Percentiles rank a stretch among this genome's conserved stretches.
These are phyloP conservation scores for Septoria linicola DNA, from an alignment of 2,329 filamentous ascomycete species.

Conservation along the genomic window DNA sequence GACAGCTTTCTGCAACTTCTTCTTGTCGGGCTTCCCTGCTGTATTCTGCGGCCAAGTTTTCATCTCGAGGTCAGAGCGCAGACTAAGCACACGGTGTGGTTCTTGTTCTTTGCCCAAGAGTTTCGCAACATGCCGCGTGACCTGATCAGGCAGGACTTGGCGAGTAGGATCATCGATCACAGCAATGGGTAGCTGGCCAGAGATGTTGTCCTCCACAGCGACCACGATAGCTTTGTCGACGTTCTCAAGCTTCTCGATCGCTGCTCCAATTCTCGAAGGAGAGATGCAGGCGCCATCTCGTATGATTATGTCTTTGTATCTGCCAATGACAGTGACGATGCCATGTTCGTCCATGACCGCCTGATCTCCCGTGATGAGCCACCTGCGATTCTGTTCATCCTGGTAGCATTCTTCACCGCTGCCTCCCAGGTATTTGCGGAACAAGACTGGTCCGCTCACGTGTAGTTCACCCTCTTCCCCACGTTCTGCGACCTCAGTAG, in stretches of 20 bases:
- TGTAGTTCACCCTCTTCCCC: constrained; percentile 31
- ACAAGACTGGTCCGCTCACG: constrained; percentile 26
- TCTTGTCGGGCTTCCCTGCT: neutral
- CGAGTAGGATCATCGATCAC: neutral
- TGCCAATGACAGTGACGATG: constrained; percentile 36
- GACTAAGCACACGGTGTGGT: neutral
- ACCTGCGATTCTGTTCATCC: constrained; percentile 43
- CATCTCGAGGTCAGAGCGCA: neutral
- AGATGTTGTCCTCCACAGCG: neutral
- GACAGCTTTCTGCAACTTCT: neutral
- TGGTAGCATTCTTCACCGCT: constrained; percentile 26
- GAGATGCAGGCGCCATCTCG: constrained; percentile 52
- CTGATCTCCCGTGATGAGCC: constrained; percentile 64
- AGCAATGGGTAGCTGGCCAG: neutral
- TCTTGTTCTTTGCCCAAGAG: neutral
- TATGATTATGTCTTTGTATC: constrained; percentile 35
- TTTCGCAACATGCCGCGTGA: neutral
- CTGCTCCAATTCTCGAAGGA: neutral
- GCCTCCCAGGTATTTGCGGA: constrained; percentile 22
- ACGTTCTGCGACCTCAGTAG: constrained; percentile 27
- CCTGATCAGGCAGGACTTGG: neutral
- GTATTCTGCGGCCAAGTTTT: constrained; percentile 35
- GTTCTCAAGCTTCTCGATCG: neutral
- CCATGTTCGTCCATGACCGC: constrained; percentile 48
- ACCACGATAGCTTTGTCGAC: neutral